Evolutionary conservation across 2,329 filamentous ascomycete species (phyloP), one percentile per base, ranked within the genome.

Genomic region (Neurospora sp.): DNA sequence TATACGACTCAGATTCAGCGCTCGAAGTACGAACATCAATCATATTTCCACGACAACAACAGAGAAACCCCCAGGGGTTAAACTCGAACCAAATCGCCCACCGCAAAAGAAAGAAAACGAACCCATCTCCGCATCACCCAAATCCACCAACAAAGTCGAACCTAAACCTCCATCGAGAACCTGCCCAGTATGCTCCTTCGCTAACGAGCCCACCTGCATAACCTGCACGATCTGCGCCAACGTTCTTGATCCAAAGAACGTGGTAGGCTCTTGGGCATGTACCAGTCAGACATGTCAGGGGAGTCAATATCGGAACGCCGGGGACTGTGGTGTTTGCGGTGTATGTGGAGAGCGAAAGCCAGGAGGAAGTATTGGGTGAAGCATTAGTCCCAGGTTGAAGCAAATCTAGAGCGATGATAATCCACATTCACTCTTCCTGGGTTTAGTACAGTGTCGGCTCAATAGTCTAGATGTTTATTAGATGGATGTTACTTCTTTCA

Each of bases 161-260:
- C 28, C 69, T 8, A 43, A 33, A 46, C 12, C 23, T 15, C 38
- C 52, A 37, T 33, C 38, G 52, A 70, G 37, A 36, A 68, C 71
- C 67, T 91, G 91, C 75, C 81, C 84, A 0, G 82, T 91, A 69
- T 96, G 92, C 78, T 93, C 91, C 0, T 86, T 91, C 67, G 80
- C 81, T 67, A 94, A 93, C 76, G 80, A 84, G 6, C 66, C 76
- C 0, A 75, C 77, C 8, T 81, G 86, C 8, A 79, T 88, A 2
- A 91, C 87, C 4, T 96, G 92, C 77, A 80, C 79, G 8, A 84
- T 89, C 68, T 96, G 92, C 78, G 85, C 88, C 33, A 88, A 95
- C 73, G 91, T 94, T 1, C 80, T 95, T 2, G 83, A 86, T 65
- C 79, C 83, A 0, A 76, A 80, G 0, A 83, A 84, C 67, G 82